Evolutionary conservation across 345 rosid species (phyloP).

Genomic region (Eucalyptus cloeziana): DNA sequence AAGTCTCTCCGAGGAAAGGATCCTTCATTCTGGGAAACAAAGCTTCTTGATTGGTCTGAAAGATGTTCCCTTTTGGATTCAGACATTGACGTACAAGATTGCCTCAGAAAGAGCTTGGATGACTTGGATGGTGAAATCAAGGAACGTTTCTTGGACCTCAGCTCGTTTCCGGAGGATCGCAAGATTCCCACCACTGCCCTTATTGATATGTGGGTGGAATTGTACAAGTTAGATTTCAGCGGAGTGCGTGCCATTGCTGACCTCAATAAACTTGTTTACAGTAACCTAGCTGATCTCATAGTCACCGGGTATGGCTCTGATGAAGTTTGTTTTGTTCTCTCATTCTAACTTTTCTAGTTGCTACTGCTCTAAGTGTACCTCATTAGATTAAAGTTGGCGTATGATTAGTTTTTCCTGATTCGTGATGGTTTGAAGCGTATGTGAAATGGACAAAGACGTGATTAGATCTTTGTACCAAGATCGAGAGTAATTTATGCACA

Average conservation of each 20-base stretch:
- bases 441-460: not conserved
- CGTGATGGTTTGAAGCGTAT: accelerated
- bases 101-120: constrained; percentile 21
- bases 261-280: constrained; percentile 24
- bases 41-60: constrained; percentile 5
- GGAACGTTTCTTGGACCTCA: constrained; percentile 48
- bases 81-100: constrained; percentile 1
- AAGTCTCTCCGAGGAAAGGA: constrained; percentile 23
- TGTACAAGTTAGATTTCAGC: constrained; percentile 11
- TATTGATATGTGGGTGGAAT: constrained; percentile 43
- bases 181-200: constrained; percentile 33
- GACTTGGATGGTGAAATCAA: constrained; percentile 6
- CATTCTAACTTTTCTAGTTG: not conserved
- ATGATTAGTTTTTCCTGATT: not conserved
- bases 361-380: not conserved
- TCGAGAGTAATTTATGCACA: not conserved
- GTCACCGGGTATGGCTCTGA: constrained; percentile 22
- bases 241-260: constrained; percentile 6
- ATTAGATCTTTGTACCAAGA: not conserved
- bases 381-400: not conserved
- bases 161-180: constrained; percentile 37
- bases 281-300: constrained; percentile 14
- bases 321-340: not conserved
- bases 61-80: constrained; percentile 7
- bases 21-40: constrained; percentile 13